A percentile compares a stretch with the other conserved stretches of the same genome.
phyloP scores from a whole-genome alignment of 352 stramenopile genomes.

The Lagenidium sp. region DNA sequence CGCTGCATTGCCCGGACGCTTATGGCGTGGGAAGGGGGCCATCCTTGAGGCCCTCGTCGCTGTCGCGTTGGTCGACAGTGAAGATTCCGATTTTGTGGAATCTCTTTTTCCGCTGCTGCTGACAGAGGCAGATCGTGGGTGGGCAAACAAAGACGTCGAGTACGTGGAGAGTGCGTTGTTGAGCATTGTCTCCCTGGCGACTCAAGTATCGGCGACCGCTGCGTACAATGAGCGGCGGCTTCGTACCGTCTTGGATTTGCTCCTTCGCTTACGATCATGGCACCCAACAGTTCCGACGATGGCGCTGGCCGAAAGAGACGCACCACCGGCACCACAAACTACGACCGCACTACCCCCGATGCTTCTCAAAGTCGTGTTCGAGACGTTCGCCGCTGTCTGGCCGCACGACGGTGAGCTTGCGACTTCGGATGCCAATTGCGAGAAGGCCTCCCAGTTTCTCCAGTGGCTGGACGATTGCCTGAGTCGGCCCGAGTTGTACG shows the following conservation, averaged over 20 bases:
- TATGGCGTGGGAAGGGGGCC: conserved; percentile 72
- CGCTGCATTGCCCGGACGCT: conserved; percentile 41
- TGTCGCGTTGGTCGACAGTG: conserved; percentile 17
- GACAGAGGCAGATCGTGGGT: conserved; percentile 53
- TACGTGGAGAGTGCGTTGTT: conserved; percentile 64
- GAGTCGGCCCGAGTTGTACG: conserved; percentile 24
- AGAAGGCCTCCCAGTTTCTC: too few relatives aligned
- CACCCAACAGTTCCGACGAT: neutral
- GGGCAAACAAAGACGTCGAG: conserved; percentile 46
- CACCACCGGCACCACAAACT: neutral
- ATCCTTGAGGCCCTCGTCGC: conserved; percentile 62
- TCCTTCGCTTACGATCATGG: conserved; percentile 24
- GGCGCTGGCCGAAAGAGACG: conserved; percentile 5
- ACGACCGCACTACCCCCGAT: conserved; percentile 31
- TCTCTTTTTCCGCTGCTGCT: conserved; percentile 30
- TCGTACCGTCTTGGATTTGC: conserved; percentile 25
- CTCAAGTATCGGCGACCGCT: conserved; percentile 16
- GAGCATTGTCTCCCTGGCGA: conserved; percentile 38
- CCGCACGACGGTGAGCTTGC: conserved; percentile 4
- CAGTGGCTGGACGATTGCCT: conserved; percentile 43
- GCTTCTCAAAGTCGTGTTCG: conserved; percentile 67
- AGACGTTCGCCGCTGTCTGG: conserved; percentile 47
- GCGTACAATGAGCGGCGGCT: conserved; percentile 12
- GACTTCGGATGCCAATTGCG: conserved; percentile 16
- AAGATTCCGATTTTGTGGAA: conserved; percentile 18